Percentiles rank a stretch among this genome's conserved stretches.
Conservation (phyloP, 768 basidiomycete genomes). For the Suillus paluster region DNA sequence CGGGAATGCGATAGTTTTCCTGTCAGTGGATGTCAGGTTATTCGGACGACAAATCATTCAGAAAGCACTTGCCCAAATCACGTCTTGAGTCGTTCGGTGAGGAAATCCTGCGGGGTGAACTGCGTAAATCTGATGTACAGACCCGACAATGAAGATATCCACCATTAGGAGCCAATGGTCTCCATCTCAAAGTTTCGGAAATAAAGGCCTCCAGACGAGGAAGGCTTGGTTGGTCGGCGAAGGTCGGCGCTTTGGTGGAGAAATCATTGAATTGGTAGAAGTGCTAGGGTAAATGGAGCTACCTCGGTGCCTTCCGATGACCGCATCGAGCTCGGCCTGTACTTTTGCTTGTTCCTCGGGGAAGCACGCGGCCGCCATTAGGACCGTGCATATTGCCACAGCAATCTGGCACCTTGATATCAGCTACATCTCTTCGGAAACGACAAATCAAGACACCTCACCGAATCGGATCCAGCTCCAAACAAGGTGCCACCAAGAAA, state of each 20-base stretch:
- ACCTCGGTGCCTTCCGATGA: conserved; percentile 35
- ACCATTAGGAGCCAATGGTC: conserved; percentile 29
- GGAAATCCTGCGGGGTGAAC: not conserved
- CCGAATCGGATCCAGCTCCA: conserved; percentile 60
- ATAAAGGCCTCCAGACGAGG: conserved; percentile 35
- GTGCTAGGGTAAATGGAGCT: not conserved
- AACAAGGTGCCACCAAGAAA: conserved; percentile 65
- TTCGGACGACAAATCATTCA: not conserved
- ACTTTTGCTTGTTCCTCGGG: conserved; percentile 34
- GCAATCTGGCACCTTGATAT: conserved; percentile 7
- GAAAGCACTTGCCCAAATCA: not conserved
- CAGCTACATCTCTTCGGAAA: not conserved
- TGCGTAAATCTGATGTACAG: not conserved
- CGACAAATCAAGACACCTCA: conserved; percentile 4
- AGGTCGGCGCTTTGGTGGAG: conserved; percentile 35
- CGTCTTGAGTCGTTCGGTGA: conserved; percentile 4
- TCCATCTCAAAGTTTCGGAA: conserved; percentile 36
- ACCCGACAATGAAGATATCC: not conserved
- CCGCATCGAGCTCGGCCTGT: conserved; percentile 36
- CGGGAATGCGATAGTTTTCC: conserved; percentile 26
- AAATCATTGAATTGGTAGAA: not conserved
- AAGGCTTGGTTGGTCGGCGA: conserved; percentile 31
- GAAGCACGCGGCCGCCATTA: conserved; percentile 34
- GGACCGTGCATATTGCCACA: conserved; percentile 15
- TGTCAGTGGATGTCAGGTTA: conserved; percentile 15